These are phyloP conservation scores for Cyclocybe cylindracea DNA, from an alignment of 768 basidiomycete species.

Conservation along the genomic window DNA sequence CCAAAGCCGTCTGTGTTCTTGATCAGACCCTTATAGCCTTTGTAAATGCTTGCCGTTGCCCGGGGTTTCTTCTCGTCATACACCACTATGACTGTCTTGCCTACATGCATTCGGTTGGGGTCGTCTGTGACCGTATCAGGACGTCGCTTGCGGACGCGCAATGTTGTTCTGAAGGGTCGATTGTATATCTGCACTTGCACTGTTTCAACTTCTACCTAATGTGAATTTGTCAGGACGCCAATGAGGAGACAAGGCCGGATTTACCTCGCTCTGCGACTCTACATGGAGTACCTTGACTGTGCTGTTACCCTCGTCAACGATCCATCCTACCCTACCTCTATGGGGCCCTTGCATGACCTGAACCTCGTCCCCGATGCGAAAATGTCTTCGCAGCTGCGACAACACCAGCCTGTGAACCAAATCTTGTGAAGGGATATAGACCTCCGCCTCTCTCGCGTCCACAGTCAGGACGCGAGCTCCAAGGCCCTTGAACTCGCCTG, in stretches of 20 bases:
- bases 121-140: background rate
- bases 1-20: background rate
- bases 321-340: background rate
- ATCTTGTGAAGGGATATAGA: constrained; percentile 1
- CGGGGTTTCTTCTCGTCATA: background rate
- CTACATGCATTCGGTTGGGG: background rate
- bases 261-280: no score
- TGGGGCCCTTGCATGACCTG: background rate
- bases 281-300: background rate
- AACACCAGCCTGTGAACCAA: background rate
- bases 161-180: no score
- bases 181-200: no score
- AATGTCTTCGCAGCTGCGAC: background rate
- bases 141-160: no score
- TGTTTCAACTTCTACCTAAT: no score
- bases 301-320: background rate
- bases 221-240: no score
- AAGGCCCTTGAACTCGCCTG: constrained; percentile 1
- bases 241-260: no score
- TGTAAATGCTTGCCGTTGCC: background rate
- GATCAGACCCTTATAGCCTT: constrained; percentile 1
- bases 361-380: constrained; percentile 1
- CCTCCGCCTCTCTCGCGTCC: background rate
- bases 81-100: background rate
- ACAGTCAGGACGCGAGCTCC: background rate